Evolutionary conservation across 805 yeast genomes (phyloP).

Genomic region (Ogataea ganodermae): DNA sequence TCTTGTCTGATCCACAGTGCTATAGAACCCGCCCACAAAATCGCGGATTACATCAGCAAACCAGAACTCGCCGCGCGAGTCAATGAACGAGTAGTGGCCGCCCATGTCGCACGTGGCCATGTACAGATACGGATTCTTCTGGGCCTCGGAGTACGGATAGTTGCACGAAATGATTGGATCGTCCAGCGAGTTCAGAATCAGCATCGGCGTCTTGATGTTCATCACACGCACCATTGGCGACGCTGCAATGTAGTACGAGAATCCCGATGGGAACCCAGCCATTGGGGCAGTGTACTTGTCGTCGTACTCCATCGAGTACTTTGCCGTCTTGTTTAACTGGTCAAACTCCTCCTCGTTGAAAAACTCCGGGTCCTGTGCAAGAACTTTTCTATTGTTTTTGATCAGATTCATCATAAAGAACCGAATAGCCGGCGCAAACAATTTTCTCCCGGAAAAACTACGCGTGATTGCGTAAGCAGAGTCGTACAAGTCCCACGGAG

Average conservation of each 20-base stretch:
- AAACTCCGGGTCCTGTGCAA: constrained; percentile 34
- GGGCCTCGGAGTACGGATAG: constrained; percentile 52
- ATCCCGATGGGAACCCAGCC: constrained; percentile 63
- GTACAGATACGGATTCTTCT: constrained; percentile 57
- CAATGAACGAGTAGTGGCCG: constrained; percentile 65
- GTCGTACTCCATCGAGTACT: constrained; percentile 58
- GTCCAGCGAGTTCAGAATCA: constrained; percentile 62
- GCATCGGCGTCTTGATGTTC: constrained; percentile 59
- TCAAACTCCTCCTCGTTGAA: constrained; percentile 31
- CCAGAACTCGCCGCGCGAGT: constrained; percentile 49
- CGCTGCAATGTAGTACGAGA: constrained; percentile 65
- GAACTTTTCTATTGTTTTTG: constrained; percentile 44
- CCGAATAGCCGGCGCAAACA: constrained; percentile 45
- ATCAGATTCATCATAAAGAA: constrained; percentile 44
- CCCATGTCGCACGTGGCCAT: constrained; percentile 64
- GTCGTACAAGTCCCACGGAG: constrained; percentile 74
- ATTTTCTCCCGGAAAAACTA: constrained; percentile 40
- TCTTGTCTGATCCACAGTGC: constrained; percentile 15
- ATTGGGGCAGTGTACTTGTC: constrained; percentile 58
- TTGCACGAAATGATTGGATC: constrained; percentile 65
- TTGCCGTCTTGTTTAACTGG: constrained; percentile 38
- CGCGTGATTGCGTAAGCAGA: constrained; percentile 46
- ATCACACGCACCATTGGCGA: constrained; percentile 59
- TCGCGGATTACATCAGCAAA: constrained; percentile 43
- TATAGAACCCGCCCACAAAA: constrained; percentile 42